Conservation (phyloP, 2,329 filamentous ascomycete genomes). For the Cordyceps farinosa region DNA sequence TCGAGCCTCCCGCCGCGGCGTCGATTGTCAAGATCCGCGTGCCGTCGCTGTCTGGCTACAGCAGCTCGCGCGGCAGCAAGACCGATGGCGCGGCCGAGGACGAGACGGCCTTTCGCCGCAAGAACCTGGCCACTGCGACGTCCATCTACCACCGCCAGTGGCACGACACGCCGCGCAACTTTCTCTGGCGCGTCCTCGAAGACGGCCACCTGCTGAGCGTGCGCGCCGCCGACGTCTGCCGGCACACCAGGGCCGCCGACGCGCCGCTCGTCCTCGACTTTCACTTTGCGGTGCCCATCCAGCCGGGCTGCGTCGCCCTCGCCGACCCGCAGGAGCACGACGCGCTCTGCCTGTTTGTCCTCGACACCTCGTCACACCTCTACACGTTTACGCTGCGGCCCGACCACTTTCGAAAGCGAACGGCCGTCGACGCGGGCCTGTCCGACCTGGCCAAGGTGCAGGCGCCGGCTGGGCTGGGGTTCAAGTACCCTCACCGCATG, state of each 20-base stretch:
- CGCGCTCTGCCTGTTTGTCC: constrained; percentile 71
- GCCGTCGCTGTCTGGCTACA: constrained; percentile 50
- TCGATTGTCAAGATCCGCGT: constrained; percentile 70
- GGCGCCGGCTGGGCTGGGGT: constrained; percentile 67
- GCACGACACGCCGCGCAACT: constrained; percentile 73
- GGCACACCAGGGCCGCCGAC: constrained; percentile 61
- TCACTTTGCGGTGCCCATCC: constrained; percentile 69
- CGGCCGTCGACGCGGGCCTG: constrained; percentile 69
- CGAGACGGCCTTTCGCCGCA: constrained; percentile 68
- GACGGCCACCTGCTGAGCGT: constrained; percentile 77
- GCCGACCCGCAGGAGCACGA: constrained; percentile 77
- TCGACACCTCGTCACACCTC: constrained; percentile 75
- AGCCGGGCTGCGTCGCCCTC: constrained; percentile 75
- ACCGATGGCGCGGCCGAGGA: constrained; percentile 51
- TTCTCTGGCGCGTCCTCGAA: constrained; percentile 87
- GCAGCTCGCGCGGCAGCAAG: constrained; percentile 40
- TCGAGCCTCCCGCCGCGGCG: constrained; percentile 67
- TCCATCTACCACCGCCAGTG: constrained; percentile 81
- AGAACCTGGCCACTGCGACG: constrained; percentile 71
- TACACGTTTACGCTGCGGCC: constrained; percentile 81
- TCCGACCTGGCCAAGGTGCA: constrained; percentile 73
- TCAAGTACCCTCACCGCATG: constrained; percentile 77
- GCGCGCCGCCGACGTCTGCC: constrained; percentile 76
- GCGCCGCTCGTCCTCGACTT: constrained; percentile 74
- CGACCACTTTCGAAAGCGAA: constrained; percentile 72